Base-by-base conservation (phyloP, 2,329 filamentous ascomycete species). In the Xenosphaeropsis pyriputrescens region DNA sequence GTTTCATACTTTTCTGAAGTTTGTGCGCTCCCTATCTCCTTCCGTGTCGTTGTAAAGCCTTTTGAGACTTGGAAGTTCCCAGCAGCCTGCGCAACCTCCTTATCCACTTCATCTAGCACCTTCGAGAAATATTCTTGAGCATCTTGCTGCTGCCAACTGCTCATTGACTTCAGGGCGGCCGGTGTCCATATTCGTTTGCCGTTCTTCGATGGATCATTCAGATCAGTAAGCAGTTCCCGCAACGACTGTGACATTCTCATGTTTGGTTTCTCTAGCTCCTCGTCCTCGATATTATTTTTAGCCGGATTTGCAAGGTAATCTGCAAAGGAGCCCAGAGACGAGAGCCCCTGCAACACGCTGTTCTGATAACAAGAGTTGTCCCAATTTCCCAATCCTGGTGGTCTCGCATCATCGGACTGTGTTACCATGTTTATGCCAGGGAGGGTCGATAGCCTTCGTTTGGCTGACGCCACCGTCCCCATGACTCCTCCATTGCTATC, bases 291-390 rank as follows among this genome's bases (percentile, higher is more conserved):
- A 6, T 48, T 47, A n/a, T 56, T 50, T 4, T 55, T 34, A 2
- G 62, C 58, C 16, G 67, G 59, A 7, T 57, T 60, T 2, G 61
- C 62, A 6, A 93, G 67, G 50, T 85, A 91, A 2, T 61, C 62
- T 18, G 72, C 70, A 19, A 96, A 63, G 4, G 79, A 71, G 14
- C 71, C 68, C 19, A 96, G 65, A 4, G 88, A 80, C 1, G 88
- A 78, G 32, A 96, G 64, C 6, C 79, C 78, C 56, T 94, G 86
- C 9, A 98, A 74, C 15, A 95, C 79, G 54, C 88, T 95, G 58
- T 98, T 98, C 58, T 96, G 91, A 57, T 93, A 98, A 63, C 91
- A 96, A 2, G 86, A 94, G 55, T 95, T 94, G 62, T 93, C 85
- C 62, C 78, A 79, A 56, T 98, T 98, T 8, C 85, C 85, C 38